Evolutionary conservation across 352 stramenopile species (phyloP).

Genomic region (Peronospora belbahrii): DNA sequence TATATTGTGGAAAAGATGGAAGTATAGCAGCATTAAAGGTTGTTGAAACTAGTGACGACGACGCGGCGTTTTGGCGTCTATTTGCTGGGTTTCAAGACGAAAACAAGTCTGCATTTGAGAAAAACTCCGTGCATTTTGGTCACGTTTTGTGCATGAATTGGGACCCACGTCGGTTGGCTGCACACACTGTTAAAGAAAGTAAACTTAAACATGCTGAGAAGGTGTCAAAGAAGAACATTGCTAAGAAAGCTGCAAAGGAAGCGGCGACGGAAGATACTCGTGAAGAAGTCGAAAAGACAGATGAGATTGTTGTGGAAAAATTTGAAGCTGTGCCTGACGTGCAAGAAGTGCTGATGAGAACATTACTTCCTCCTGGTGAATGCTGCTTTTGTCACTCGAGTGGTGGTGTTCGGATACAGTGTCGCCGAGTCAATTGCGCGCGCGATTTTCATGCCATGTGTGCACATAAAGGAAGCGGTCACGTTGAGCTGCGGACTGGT

Average conservation of each 20-base stretch:
- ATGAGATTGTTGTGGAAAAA: constrained; percentile 6
- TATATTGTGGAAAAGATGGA: constrained; percentile 35
- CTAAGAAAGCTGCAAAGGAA: constrained; percentile 10
- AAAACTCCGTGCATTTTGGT: constrained; percentile 16
- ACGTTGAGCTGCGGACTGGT: constrained; percentile 29
- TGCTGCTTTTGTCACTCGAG: constrained; percentile 49
- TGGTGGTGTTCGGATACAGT: constrained; percentile 46
- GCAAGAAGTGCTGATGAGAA: constrained; percentile 11
- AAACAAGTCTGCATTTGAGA: background rate
- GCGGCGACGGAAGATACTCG: background rate
- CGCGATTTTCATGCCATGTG: constrained; percentile 66
- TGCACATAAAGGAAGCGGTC: constrained; percentile 32
- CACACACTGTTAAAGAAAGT: constrained; percentile 18
- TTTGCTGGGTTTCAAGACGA: constrained; percentile 2
- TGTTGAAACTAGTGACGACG: constrained; percentile 18
- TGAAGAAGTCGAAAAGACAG: constrained; percentile 6
- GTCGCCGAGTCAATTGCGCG: constrained; percentile 39
- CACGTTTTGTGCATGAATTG: constrained; percentile 44
- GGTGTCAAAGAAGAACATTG: constrained; percentile 10
- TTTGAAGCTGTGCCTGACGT: background rate
- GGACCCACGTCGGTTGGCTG: constrained; percentile 32
- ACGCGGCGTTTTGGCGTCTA: constrained; percentile 17
- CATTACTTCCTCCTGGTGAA: constrained; percentile 10
- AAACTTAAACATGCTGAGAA: constrained; percentile 14
- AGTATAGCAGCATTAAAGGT: constrained; percentile 19